Conservation (phyloP, 2,329 filamentous ascomycete species). For the Cercospora zeina region DNA sequence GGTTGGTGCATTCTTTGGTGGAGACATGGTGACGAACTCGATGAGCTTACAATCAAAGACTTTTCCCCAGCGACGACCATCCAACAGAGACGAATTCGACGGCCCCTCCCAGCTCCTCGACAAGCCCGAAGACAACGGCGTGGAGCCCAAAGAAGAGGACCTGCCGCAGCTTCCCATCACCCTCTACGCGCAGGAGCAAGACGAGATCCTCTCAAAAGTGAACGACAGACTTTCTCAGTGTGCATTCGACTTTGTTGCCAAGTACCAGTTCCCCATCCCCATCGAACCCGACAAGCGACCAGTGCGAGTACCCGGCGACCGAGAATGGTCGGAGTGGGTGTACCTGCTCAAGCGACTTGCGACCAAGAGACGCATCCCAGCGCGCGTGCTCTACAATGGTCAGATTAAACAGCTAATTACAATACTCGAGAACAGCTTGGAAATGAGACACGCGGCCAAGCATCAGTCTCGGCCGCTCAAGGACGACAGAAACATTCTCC, state of each 20-base stretch:
- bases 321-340: conserved; percentile 91
- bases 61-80: conserved; percentile 63
- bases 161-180: conserved; percentile 80
- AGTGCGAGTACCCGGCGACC: conserved; percentile 70
- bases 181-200: conserved; percentile 79
- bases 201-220: conserved; percentile 74
- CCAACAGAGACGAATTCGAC: conserved; percentile 86
- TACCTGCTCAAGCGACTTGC: conserved; percentile 82
- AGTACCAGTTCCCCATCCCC: conserved; percentile 87
- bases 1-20: conserved; percentile 30
- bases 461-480: conserved; percentile 80
- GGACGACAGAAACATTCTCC: conserved; percentile 84
- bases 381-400: conserved; percentile 77
- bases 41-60: conserved; percentile 33
- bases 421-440: conserved; percentile 81
- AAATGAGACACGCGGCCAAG: conserved; percentile 83
- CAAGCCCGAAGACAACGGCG: conserved; percentile 67
- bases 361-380: conserved; percentile 81
- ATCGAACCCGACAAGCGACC: conserved; percentile 79
- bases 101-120: conserved; percentile 81
- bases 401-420: conserved; percentile 92
- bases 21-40: conserved; percentile 29
- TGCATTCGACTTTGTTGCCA: conserved; percentile 86
- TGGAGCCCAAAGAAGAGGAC: conserved; percentile 76
- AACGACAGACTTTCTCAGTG: conserved; percentile 83